These are phyloP conservation scores for Daldinia eschscholtzii DNA, from an alignment of 2,329 filamentous ascomycete genomes.

Conservation along the genomic window DNA sequence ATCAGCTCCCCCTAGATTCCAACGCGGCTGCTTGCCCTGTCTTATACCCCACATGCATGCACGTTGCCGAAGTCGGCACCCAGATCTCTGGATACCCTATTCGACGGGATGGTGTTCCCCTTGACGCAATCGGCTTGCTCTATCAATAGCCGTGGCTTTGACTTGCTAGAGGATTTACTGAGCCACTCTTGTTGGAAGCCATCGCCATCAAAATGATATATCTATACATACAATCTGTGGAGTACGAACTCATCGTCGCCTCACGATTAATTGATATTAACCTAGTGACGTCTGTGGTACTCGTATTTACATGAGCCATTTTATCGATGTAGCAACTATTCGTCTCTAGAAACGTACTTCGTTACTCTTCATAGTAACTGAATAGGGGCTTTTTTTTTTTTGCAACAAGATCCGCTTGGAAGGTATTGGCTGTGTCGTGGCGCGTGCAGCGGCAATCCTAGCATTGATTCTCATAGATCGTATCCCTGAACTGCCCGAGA, in stretches of 20 bases:
- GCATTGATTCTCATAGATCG: slow-evolving; percentile 22
- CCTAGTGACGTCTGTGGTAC: slow-evolving; percentile 20
- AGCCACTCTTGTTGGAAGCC: slow-evolving; percentile 24
- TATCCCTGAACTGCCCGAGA: slow-evolving; percentile 27
- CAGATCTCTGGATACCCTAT: slow-evolving; percentile 41
- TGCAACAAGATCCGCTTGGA: slow-evolving; percentile 20
- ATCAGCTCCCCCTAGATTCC: slow-evolving; percentile 32
- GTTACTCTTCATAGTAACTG: slow-evolving; percentile 14
- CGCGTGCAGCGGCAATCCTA: slow-evolving; percentile 36
- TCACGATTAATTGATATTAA: slow-evolving; percentile 15
- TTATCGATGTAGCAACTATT: slow-evolving; percentile 23
- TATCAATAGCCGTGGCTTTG: slow-evolving; percentile 24
- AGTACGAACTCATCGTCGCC: slow-evolving; percentile 19
- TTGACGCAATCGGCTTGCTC: slow-evolving; percentile 41
- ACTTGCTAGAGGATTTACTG: slow-evolving; percentile 8
- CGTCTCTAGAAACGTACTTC: slow-evolving; percentile 10
- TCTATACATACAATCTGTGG: slow-evolving; percentile 17
- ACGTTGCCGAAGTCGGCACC: slow-evolving; percentile 47
- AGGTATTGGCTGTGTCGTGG: slow-evolving; percentile 19
- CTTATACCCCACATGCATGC: slow-evolving; percentile 47
- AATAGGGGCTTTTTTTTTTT: slow-evolving; percentile 10
- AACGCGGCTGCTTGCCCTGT: slow-evolving; percentile 41
- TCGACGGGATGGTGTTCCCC: slow-evolving; percentile 39
- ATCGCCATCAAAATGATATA: slow-evolving; percentile 26
- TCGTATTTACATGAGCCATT: slow-evolving; percentile 18